These are phyloP conservation scores for Mollisiaceae sp. DNA, from an alignment of 2,329 filamentous ascomycete genomes.

Conservation along the genomic window DNA sequence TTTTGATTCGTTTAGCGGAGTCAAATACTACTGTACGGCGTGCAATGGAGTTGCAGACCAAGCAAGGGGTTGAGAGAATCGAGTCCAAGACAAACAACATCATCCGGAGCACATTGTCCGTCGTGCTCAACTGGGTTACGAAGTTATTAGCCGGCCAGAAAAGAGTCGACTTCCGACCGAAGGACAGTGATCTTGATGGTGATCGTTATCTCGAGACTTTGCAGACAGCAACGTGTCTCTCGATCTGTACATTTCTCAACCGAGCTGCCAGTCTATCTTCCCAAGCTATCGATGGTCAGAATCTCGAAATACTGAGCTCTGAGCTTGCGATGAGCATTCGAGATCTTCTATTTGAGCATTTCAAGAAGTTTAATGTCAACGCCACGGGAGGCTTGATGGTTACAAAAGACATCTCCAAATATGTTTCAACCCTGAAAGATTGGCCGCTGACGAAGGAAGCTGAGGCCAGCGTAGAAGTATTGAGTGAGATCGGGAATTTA, in stretches of 20 bases:
- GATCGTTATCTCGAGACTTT: slow-evolving; percentile 67
- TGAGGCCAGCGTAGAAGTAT: slow-evolving; percentile 75
- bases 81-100: slow-evolving; percentile 73
- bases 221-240: slow-evolving; percentile 83
- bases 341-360: slow-evolving; percentile 83
- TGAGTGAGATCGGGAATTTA: slow-evolving; percentile 91
- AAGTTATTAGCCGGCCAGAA: slow-evolving; percentile 69
- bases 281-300: slow-evolving; percentile 79
- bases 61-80: slow-evolving; percentile 62
- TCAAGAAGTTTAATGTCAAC: slow-evolving; percentile 92
- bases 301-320: slow-evolving; percentile 79
- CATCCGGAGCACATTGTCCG: slow-evolving; percentile 71
- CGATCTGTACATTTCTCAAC: slow-evolving; percentile 80
- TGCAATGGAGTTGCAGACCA: slow-evolving; percentile 71
- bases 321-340: slow-evolving; percentile 84
- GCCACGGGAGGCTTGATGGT: slow-evolving; percentile 94
- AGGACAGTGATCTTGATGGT: slow-evolving; percentile 63
- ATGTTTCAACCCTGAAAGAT: slow-evolving; percentile 81
- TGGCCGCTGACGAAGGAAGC: slow-evolving; percentile 78
- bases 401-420: slow-evolving; percentile 93
- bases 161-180: slow-evolving; percentile 73
- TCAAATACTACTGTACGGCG: slow-evolving; percentile 84
- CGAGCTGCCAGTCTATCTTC: slow-evolving; percentile 67
- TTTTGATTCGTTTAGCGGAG: slow-evolving; percentile 87
- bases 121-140: slow-evolving; percentile 65